phyloP scores from a whole-genome alignment of 2,329 filamentous ascomycete genomes.

The Pseudogymnoascus sp. region DNA sequence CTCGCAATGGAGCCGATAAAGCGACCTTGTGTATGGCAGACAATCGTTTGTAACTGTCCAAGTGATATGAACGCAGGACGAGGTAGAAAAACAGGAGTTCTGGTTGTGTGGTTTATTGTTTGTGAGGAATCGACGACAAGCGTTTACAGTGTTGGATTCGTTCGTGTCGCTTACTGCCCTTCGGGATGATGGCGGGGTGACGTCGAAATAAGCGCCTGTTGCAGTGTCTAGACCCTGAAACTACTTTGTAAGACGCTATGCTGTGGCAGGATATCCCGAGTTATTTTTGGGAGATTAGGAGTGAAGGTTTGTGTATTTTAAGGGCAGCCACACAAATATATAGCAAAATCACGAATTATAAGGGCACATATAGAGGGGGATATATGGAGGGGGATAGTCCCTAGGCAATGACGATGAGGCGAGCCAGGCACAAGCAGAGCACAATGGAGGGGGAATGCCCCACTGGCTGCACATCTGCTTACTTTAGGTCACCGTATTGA shows the following conservation, averaged over 20 bases:
- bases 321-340: background rate
- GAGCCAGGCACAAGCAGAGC: constrained; percentile 1
- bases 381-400: background rate
- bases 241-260: background rate
- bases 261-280: background rate
- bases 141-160: background rate
- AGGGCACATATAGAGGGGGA: background rate
- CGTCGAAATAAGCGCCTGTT: constrained; percentile 8
- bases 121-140: background rate
- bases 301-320: background rate
- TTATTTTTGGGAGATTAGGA: background rate
- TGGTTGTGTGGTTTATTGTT: background rate
- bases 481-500: constrained; percentile 11
- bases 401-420: constrained; percentile 1
- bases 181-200: constrained; percentile 3
- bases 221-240: constrained; percentile 5
- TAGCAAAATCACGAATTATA: background rate
- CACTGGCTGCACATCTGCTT: background rate
- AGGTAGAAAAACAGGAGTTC: background rate
- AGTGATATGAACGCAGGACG: background rate
- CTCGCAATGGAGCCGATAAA: background rate
- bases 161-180: constrained; percentile 5
- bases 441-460: constrained; percentile 6
- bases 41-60: background rate
- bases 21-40: background rate